Conservation (phyloP, 164 flowering plant genomes). For the Kalanchoe fedtschenkoi region DNA sequence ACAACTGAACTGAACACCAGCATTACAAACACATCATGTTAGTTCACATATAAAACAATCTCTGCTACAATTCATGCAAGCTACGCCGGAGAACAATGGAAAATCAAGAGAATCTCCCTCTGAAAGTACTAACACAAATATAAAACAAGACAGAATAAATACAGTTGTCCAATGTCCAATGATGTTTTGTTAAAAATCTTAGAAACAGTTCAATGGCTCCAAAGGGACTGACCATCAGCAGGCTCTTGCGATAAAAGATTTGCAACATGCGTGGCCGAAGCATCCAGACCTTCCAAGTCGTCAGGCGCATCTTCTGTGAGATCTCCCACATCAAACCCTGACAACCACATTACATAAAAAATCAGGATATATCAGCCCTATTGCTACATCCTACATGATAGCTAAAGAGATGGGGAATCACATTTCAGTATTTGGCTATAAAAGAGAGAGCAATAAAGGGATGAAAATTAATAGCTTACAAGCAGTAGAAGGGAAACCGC, state of each 20-base stretch:
- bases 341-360: not conserved
- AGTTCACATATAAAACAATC: not conserved
- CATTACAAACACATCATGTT: not conserved
- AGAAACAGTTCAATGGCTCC: too few species aligned
- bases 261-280: constrained; percentile 47
- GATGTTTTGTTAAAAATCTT: not conserved
- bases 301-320: constrained; percentile 43
- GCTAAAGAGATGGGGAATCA: not conserved
- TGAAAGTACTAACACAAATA: too few species aligned
- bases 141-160: too few species aligned
- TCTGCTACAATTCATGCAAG: too few species aligned
- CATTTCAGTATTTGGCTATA: not conserved
- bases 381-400: not conserved
- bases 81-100: too few species aligned
- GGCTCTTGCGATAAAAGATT: constrained; percentile 45
- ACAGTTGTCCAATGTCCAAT: too few species aligned
- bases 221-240: constrained; percentile 30
- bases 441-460: not conserved
- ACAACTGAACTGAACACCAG: not conserved
- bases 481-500: constrained; percentile 72
- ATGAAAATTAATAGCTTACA: constrained; percentile 30
- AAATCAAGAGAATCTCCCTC: constrained; percentile 12
- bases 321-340: constrained; percentile 52
- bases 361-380: not conserved
- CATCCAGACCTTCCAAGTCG: constrained; percentile 47